Percentiles rank a stretch among this genome's conserved stretches.
These are phyloP conservation scores for Xylariales sp. DNA, from an alignment of 2,329 filamentous ascomycete genomes.

Conservation along the genomic window DNA sequence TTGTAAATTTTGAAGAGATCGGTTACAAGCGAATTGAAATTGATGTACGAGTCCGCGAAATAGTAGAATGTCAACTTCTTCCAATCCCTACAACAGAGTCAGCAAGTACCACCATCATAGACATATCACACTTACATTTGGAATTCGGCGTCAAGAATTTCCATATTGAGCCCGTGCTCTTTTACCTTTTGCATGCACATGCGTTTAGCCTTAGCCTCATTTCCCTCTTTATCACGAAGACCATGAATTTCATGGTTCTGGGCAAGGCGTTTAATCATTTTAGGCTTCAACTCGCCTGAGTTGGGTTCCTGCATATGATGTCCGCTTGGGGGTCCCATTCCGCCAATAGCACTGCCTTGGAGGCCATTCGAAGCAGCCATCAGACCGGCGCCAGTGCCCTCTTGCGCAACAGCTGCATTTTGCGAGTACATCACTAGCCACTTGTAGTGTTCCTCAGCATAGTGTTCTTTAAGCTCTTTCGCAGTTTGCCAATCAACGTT, in stretches of 20 bases:
- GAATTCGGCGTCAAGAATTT: constrained; percentile 98
- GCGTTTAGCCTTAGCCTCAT: constrained; percentile 96
- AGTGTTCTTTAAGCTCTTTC: constrained; percentile 89
- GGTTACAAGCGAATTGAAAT: constrained; percentile 97
- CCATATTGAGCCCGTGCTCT: constrained; percentile 95
- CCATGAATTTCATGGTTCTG: constrained; percentile 90
- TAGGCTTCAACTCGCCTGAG: constrained; percentile 85
- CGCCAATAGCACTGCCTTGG: constrained; percentile 77
- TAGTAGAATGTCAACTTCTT: constrained; percentile 99
- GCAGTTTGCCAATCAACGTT: constrained; percentile 90
- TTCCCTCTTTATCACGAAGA: constrained; percentile 94
- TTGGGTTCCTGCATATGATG: constrained; percentile 79
- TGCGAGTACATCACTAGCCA: constrained; percentile 99
- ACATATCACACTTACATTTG: constrained; percentile 78
- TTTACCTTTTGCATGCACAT: constrained; percentile 97
- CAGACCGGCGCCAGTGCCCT: constrained; percentile 68
- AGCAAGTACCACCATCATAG: constrained; percentile 36
- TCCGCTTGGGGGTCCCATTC: constrained; percentile 80
- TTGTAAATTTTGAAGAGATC: constrained; percentile 99
- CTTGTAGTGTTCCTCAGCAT: constrained; percentile 94
- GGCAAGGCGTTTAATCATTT: constrained; percentile 95
- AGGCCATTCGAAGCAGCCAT: constrained; percentile 72
- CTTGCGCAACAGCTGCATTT: constrained; percentile 72
- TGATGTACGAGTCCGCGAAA: constrained; percentile 97
- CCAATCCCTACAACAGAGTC: constrained; percentile 78